Percentiles rank a stretch among this genome's conserved stretches.
phyloP scores from a whole-genome alignment of 768 basidiomycete genomes.

The Boletus insuetus region DNA sequence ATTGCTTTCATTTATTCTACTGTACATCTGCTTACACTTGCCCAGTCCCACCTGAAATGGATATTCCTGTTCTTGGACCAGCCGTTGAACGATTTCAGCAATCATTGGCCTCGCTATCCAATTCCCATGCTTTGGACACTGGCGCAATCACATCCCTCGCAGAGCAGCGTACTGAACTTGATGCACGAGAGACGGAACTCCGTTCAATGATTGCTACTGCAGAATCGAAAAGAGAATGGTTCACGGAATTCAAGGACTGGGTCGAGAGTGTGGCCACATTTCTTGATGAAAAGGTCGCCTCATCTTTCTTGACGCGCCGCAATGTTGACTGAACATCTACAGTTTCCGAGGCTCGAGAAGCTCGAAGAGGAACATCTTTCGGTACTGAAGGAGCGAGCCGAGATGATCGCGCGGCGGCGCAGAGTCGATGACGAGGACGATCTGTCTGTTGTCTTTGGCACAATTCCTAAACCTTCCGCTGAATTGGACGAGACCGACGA shows the following conservation, averaged over 20 bases:
- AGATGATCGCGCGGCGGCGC: conserved; percentile 68
- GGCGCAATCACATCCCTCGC: conserved; percentile 53
- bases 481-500: conserved; percentile 56
- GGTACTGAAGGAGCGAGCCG: conserved; percentile 68
- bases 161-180: conserved; percentile 62
- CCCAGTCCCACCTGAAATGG: conserved; percentile 62
- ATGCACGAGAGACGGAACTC: conserved; percentile 68
- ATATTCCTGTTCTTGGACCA: conserved; percentile 62
- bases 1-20: conserved; percentile 22
- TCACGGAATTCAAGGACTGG: conserved; percentile 74
- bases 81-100: conserved; percentile 61
- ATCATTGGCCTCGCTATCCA: conserved; percentile 56
- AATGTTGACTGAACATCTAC: neutral
- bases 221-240: conserved; percentile 82
- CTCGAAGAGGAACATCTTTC: conserved; percentile 74
- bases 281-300: conserved; percentile 77
- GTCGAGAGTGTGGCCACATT: conserved; percentile 81
- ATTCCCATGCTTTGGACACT: conserved; percentile 66
- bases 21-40: conserved; percentile 11
- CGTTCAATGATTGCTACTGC: conserved; percentile 70
- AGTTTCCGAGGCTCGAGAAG: conserved; percentile 79
- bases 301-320: neutral
- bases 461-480: conserved; percentile 35
- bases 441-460: conserved; percentile 64
- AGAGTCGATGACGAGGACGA: conserved; percentile 80